These are phyloP conservation scores for Coix lacrymajobi DNA, from an alignment of 176 grass and related monocot genomes.

Conservation along the genomic window DNA sequence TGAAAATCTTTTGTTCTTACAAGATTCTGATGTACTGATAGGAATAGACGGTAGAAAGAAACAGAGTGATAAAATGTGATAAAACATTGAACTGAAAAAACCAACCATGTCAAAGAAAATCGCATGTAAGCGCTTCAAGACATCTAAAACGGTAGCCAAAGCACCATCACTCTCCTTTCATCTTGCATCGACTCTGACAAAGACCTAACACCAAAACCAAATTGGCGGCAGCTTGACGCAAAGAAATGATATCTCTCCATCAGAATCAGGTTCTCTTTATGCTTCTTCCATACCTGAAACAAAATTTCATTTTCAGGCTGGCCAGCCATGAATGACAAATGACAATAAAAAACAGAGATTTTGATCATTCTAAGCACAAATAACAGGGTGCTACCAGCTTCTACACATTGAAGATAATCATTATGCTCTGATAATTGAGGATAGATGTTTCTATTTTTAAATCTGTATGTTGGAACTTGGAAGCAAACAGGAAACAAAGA, in stretches of 20 bases:
- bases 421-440: not conserved
- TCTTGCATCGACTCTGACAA: conserved; percentile 69
- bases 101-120: conserved; percentile 88
- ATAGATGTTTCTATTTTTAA: not conserved
- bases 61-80: not conserved
- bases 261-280: conserved; percentile 87
- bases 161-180: conserved; percentile 83
- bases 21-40: not conserved
- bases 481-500: not conserved
- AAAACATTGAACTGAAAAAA: conserved; percentile 14
- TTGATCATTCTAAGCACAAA: not conserved
- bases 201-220: conserved; percentile 53
- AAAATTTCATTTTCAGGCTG: not conserved
- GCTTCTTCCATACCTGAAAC: conserved; percentile 81
- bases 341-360: not conserved
- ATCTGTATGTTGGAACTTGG: not conserved
- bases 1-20: not conserved
- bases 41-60: not conserved
- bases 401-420: not conserved
- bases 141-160: conserved; percentile 71
- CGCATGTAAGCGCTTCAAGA: conserved; percentile 57
- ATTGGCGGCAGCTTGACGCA: conserved; percentile 63
- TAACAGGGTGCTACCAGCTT: not conserved
- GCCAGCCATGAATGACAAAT: not conserved
- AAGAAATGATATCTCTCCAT: conserved; percentile 98